A percentile compares a stretch with the other conserved stretches of the same genome.
Evolutionary conservation across 148 eudicot species (phyloP).

Genomic region (Camellia sinensis): DNA sequence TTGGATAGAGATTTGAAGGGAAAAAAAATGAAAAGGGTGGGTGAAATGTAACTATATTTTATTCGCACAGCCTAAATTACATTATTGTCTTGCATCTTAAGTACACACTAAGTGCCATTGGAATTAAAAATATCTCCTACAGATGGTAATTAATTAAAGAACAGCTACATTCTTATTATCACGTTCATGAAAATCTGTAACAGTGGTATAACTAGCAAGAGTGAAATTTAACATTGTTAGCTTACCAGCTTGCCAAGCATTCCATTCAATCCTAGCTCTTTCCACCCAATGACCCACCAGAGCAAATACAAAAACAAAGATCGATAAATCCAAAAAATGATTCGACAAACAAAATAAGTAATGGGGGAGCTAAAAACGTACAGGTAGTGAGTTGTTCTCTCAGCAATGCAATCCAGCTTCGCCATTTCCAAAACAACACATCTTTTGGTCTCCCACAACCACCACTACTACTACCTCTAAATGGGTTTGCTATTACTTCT

Average conservation of each 20-base stretch:
- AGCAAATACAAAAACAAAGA: neutral
- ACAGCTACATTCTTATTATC: neutral
- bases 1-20: no score
- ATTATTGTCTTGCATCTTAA: no score
- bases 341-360: neutral
- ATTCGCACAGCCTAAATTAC: no score
- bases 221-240: neutral
- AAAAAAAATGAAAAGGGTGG: no score
- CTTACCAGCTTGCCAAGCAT: neutral
- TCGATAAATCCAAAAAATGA: neutral
- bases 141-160: no score
- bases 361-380: neutral
- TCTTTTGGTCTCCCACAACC: neutral
- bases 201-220: neutral
- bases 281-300: neutral
- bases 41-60: no score
- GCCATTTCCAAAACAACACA: neutral
- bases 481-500: conserved; percentile 30
- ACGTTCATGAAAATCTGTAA: neutral
- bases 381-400: neutral
- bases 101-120: no score
- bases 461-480: neutral
- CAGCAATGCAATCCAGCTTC: neutral
- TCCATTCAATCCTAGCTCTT: neutral
- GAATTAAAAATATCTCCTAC: no score